A percentile compares a stretch with the other conserved stretches of the same genome.
These are phyloP conservation scores for Phaseolus lunatus DNA, from an alignment of 306 rosid species.

Conservation along the genomic window DNA sequence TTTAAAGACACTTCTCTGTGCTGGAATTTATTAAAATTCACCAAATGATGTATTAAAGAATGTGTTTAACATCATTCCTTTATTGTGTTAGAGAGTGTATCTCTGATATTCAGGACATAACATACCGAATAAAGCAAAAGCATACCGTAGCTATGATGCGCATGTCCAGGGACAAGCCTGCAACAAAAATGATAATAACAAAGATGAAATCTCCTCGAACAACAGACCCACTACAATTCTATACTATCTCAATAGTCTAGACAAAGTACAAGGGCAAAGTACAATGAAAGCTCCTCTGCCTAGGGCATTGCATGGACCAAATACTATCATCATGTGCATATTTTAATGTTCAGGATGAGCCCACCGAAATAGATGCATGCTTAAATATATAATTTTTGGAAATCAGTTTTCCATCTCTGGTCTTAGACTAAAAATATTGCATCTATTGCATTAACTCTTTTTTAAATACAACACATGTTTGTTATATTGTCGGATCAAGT, in stretches of 20 bases:
- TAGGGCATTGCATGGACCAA: constrained; percentile 11
- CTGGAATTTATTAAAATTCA: neutral
- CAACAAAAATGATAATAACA: constrained; percentile 45
- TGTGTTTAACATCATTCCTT: neutral
- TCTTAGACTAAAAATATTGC: neutral
- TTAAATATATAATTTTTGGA: constrained; percentile 31
- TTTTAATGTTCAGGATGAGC: constrained; percentile 24
- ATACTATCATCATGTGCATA: constrained; percentile 15
- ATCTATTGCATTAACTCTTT: too few species aligned
- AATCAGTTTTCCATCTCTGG: constrained; percentile 33
- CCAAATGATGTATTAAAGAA: neutral
- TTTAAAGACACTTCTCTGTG: neutral
- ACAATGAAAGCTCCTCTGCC: neutral
- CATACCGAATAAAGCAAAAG: constrained; percentile 41
- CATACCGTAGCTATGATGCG: constrained; percentile 85
- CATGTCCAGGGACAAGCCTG: constrained; percentile 89
- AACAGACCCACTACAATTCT: constrained; percentile 40
- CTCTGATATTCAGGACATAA: neutral
- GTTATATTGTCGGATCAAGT: constrained; percentile 15
- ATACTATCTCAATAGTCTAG: constrained; percentile 27
- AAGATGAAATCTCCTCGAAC: constrained; percentile 33
- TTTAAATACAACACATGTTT: neutral
- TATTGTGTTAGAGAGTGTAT: neutral
- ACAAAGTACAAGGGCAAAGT: constrained; percentile 19
- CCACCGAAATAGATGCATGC: constrained; percentile 40